Conservation (phyloP, 164 flowering plant genomes). For the Liquidambar formosana region DNA sequence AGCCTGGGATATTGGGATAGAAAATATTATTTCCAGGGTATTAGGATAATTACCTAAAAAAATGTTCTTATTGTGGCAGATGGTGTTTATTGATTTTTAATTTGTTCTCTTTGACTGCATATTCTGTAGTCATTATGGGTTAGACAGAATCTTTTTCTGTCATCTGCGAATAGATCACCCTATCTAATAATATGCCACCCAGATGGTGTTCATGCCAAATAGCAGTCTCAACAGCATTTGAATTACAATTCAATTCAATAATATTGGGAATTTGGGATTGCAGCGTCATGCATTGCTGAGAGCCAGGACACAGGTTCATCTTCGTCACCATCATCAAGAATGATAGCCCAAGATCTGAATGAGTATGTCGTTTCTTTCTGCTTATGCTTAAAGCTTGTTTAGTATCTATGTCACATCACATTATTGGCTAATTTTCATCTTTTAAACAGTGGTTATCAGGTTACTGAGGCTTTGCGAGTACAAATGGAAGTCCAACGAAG, state of each 20-base stretch:
- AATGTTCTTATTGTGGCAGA: neutral
- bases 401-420: neutral
- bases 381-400: too few species aligned
- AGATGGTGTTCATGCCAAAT: neutral
- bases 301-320: constrained; percentile 74
- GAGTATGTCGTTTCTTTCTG: constrained; percentile 56
- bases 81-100: neutral
- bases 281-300: constrained; percentile 74
- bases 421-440: constrained; percentile 3
- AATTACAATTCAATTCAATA: neutral
- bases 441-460: constrained; percentile 68
- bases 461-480: constrained; percentile 89
- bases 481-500: constrained; percentile 97
- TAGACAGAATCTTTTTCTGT: neutral
- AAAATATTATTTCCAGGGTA: neutral
- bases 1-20: neutral
- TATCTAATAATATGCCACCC: neutral
- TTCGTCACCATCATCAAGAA: constrained; percentile 57
- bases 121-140: neutral
- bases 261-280: constrained; percentile 20
- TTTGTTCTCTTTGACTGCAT: neutral
- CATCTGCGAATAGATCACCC: neutral
- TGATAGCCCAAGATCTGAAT: constrained; percentile 67
- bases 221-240: neutral
- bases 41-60: neutral